phyloP scores from a whole-genome alignment of 306 rosid genomes.

The Sophora flavescens region DNA sequence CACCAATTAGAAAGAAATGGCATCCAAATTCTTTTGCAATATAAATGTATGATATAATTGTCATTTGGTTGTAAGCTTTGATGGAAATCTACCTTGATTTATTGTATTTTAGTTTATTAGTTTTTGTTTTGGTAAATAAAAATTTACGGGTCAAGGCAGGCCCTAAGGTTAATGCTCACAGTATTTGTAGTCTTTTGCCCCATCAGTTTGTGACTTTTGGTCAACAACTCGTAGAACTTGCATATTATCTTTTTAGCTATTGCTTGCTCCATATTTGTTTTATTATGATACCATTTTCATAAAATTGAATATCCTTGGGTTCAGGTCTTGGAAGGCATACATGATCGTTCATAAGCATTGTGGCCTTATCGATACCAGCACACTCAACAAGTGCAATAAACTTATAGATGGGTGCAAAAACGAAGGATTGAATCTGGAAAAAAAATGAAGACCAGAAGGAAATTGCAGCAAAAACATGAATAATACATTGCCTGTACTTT shows the following conservation, averaged over 20 bases:
- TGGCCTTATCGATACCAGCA: constrained; percentile 83
- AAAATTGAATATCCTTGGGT: constrained; percentile 41
- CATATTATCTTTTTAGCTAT: neutral
- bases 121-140: neutral
- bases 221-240: neutral
- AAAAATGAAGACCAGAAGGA: constrained; percentile 35
- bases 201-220: neutral
- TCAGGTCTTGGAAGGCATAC: constrained; percentile 95
- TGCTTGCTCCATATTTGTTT: constrained; percentile 2
- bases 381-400: constrained; percentile 72
- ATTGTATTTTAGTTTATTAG: neutral
- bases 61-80: neutral
- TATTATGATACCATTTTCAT: neutral
- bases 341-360: constrained; percentile 95
- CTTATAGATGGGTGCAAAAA: constrained; percentile 61
- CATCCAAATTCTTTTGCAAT: neutral
- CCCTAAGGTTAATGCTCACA: neutral
- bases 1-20: neutral
- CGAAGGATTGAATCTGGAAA: constrained; percentile 47
- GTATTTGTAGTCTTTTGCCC: neutral
- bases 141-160: neutral
- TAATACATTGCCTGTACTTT: constrained; percentile 36
- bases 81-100: neutral
- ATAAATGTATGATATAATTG: neutral
- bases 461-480: constrained; percentile 25